Base-by-base conservation (phyloP, 2,329 filamentous ascomycete species). In the Zarea fungicola region DNA sequence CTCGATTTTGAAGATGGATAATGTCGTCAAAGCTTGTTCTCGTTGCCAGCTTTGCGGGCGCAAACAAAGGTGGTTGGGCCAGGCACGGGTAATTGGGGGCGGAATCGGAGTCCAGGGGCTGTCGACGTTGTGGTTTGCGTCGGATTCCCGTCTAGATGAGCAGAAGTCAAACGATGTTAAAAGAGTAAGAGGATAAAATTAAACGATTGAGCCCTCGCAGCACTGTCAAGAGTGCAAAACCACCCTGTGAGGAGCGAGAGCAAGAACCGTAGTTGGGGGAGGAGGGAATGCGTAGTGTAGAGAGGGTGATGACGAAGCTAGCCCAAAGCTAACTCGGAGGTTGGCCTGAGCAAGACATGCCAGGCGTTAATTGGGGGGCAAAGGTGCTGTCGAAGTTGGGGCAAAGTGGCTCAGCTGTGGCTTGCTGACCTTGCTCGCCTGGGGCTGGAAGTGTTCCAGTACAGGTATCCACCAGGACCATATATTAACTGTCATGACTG, bases 291-390 rank as follows among this genome's bases (percentile, higher is more conserved):
- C 19, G 35, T 32, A 19, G 14, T 18, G 35, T 29, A 25, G 4
- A 7, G 6, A 47, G 16, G 35, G 32, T 31, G 48, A 50, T 50
- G 48, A 50, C 48, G 48, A 50, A 50, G 23, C 34, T 50, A 28
- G 28, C 31, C 32, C 42, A 8, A 25, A 25, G 29, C 22, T 35
- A 13, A 16, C 29, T n/a, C 16, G 29, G 31, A 44, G 29, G 21
- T 32, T 44, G 29, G 41, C 42, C 42, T 43, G 28, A 36, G 39
- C 39, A 35, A 44, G 47, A 49, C 47, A 48, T 35, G n/a, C 32
- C n/a, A 16, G 32, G 13, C 9, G 29, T 32, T 35, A 35, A 35
- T 29, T 29, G 26, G 26, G 7, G 7, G 21, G 21, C 14, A 18
- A 40, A 19, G 4, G 7, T 14, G 36, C 36, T 16, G 36, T 26